phyloP scores from a whole-genome alignment of 495 filamentous ascomycete genomes.

The Daldinia decipiens region DNA sequence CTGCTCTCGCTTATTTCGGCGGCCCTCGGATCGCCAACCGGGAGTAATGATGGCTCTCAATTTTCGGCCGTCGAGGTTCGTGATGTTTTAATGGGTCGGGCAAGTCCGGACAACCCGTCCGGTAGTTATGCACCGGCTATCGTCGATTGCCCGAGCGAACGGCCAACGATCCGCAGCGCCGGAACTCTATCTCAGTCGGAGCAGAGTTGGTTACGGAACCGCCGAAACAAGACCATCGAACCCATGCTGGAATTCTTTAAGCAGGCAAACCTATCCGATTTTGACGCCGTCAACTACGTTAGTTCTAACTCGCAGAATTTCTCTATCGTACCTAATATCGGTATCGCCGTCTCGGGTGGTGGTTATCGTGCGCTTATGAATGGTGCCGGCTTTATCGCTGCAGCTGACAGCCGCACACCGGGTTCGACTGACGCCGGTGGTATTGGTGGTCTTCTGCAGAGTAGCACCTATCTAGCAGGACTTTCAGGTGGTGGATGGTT shows the following conservation, averaged over 20 bases:
- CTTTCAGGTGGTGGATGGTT: slow-evolving; percentile 91
- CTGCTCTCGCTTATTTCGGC: slow-evolving; percentile 41
- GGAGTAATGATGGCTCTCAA: slow-evolving; percentile 9
- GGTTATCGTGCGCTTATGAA: slow-evolving; percentile 90
- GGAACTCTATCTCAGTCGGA: slow-evolving; percentile 71
- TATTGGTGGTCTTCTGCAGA: slow-evolving; percentile 86
- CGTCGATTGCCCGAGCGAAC: slow-evolving; percentile 61
- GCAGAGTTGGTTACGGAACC: slow-evolving; percentile 67
- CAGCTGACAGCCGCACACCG: slow-evolving; percentile 80
- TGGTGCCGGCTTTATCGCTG: slow-evolving; percentile 86
- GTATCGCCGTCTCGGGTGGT: slow-evolving; percentile 71
- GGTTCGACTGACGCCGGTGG: slow-evolving; percentile 73
- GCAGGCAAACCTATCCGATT: slow-evolving; percentile 76
- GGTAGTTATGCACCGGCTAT: slow-evolving; percentile 65
- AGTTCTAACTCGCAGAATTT: slow-evolving; percentile 63
- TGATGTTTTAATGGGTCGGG: slow-evolving; percentile 48
- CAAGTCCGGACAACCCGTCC: slow-evolving; percentile 64
- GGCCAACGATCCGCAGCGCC: slow-evolving; percentile 64
- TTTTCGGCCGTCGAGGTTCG: slow-evolving; percentile 18
- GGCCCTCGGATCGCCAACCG: slow-evolving; percentile 34
- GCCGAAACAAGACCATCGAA: slow-evolving; percentile 66
- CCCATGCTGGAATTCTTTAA: slow-evolving; percentile 79
- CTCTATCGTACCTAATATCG: slow-evolving; percentile 72
- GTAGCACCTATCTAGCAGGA: slow-evolving; percentile 84
- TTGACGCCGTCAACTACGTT: slow-evolving; percentile 79